Percentiles rank a stretch among this genome's conserved stretches.
Conservation (phyloP, 345 rosid species). For the Eutrema heterophyllum region DNA sequence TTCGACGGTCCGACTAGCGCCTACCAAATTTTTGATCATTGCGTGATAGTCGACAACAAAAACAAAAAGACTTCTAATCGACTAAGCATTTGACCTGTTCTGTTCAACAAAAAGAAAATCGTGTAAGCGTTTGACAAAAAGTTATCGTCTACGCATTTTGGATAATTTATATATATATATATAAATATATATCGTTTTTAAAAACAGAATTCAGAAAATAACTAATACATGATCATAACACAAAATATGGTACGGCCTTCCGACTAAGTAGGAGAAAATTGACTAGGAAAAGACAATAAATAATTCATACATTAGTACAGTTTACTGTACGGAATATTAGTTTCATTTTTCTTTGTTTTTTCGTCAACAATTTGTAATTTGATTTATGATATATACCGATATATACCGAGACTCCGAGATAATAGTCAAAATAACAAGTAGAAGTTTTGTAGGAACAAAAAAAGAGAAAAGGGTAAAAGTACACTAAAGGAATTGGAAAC, state of each 20-base stretch:
- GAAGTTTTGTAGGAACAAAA: not conserved
- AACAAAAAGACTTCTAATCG: not conserved
- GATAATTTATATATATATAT: not conserved
- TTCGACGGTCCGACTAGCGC: no score
- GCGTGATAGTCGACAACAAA: conserved; percentile 16
- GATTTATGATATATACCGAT: not conserved
- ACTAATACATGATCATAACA: not conserved
- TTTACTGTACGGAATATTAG: not conserved
- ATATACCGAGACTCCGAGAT: not conserved
- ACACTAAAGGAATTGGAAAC: not conserved
- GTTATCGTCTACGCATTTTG: not conserved
- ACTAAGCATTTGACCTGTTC: not conserved
- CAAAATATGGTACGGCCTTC: not conserved
- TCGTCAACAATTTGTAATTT: not conserved
- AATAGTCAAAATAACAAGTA: not conserved
- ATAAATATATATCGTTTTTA: not conserved
- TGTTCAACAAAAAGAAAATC: not conserved
- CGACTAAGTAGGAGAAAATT: not conserved
- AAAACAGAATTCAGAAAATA: not conserved
- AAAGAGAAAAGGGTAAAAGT: not conserved
- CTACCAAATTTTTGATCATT: no score
- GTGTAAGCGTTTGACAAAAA: not conserved
- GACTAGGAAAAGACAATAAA: not conserved
- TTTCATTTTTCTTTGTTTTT: not conserved
- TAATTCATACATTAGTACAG: not conserved